A percentile compares a stretch with the other conserved stretches of the same genome.
phyloP scores from a whole-genome alignment of 2,329 filamentous ascomycete species.

The Pseudocercospora fuligena region DNA sequence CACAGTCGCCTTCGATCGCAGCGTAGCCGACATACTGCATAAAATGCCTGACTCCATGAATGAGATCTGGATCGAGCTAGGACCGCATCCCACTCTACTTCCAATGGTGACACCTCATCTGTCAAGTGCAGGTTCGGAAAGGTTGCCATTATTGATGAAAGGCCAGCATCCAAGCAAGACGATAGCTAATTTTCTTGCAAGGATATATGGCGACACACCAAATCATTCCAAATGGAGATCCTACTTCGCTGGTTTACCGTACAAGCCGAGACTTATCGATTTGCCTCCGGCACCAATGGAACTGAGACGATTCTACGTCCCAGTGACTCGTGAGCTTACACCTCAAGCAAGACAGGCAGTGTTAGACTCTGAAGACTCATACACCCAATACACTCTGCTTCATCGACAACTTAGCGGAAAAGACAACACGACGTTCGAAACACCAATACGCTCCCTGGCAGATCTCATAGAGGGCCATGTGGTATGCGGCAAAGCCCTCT shows the following conservation, averaged over 20 bases:
- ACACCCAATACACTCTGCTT: constrained; percentile 1
- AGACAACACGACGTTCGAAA: constrained; percentile 1
- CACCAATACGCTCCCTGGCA: background rate
- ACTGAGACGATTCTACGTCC: constrained; percentile 2
- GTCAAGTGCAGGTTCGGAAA: background rate
- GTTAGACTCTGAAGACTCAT: too few species aligned
- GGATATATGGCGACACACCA: background rate
- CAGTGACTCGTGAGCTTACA: constrained; percentile 2
- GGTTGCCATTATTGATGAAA: constrained; percentile 4
- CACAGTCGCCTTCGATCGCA: constrained; percentile 19
- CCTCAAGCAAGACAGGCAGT: too few species aligned
- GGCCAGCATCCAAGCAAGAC: constrained; percentile 7
- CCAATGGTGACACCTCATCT: constrained; percentile 14
- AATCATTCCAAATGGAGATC: constrained; percentile 1
- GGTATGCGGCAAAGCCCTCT: constrained; percentile 20
- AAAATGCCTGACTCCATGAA: background rate
- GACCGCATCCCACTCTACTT: constrained; percentile 21
- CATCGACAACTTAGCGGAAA: background rate
- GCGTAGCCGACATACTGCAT: constrained; percentile 15
- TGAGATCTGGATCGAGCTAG: constrained; percentile 23
- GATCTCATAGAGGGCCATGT: constrained; percentile 22
- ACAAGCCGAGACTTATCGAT: constrained; percentile 8
- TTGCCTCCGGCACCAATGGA: constrained; percentile 7
- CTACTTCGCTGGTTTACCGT: constrained; percentile 7
- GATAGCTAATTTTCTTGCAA: constrained; percentile 4